Evolutionary conservation across 768 basidiomycete species (phyloP).

Genomic region (Mycena vulgaris): DNA sequence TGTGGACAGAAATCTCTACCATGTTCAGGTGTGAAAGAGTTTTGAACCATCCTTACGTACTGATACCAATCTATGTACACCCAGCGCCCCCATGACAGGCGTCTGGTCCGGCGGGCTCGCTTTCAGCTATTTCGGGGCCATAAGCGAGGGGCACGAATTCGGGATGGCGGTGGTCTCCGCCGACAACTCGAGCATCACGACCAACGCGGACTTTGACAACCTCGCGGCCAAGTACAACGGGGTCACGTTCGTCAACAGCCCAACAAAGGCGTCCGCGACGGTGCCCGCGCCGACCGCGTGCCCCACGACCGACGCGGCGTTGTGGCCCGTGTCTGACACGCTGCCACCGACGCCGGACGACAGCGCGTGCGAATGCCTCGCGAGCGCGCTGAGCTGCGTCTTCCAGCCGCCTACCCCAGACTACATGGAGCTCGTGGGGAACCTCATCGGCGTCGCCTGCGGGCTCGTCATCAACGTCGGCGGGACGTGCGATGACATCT

Average conservation of each 20-base stretch:
- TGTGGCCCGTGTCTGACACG: slow-evolving; percentile 75
- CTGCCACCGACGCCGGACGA: slow-evolving; percentile 92
- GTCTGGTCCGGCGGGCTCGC: slow-evolving; percentile 93
- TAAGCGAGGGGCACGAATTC: slow-evolving; percentile 80
- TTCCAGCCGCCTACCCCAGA: slow-evolving; percentile 79
- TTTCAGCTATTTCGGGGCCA: slow-evolving; percentile 91
- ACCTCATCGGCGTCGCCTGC: slow-evolving; percentile 79
- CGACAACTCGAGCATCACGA: slow-evolving; percentile 76
- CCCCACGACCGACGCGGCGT: slow-evolving; percentile 69
- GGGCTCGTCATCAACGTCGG: slow-evolving; percentile 77
- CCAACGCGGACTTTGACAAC: slow-evolving; percentile 78
- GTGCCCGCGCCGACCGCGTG: slow-evolving; percentile 75
- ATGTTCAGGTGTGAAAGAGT: slow-evolving; percentile 55
- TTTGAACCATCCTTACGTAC: no score
- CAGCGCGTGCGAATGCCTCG: slow-evolving; percentile 83
- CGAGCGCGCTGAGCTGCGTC: slow-evolving; percentile 77
- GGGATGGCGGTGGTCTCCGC: slow-evolving; percentile 88
- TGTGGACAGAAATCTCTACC: slow-evolving; percentile 85
- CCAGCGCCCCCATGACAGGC: slow-evolving; percentile 78
- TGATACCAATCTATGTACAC: no score
- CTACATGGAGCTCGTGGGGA: slow-evolving; percentile 72
- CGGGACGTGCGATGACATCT: slow-evolving; percentile 77
- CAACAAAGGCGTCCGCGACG: slow-evolving; percentile 58
- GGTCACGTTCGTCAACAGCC: slow-evolving; percentile 68
- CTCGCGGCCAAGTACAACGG: slow-evolving; percentile 74